Evolutionary conservation across 139 green algal species (phyloP).

Genomic region (Chlamydomonas sp.): DNA sequence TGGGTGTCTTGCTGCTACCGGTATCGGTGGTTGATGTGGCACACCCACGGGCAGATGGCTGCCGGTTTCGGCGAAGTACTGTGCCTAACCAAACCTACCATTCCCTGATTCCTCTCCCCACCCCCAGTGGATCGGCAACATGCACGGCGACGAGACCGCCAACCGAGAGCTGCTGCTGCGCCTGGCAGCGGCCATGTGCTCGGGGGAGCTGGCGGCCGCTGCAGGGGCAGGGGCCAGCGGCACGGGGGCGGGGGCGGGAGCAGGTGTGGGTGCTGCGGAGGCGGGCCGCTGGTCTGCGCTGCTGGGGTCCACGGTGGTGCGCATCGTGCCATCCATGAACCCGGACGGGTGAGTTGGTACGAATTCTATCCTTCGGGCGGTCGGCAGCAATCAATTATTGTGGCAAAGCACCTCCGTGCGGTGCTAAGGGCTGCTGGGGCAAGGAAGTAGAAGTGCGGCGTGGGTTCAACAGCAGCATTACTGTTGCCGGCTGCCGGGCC

Average conservation of each 20-base stretch:
- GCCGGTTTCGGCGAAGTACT: neutral
- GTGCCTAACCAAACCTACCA: neutral
- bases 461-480: too few species aligned
- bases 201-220: neutral
- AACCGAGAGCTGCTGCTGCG: slow-evolving; percentile 43
- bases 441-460: too few species aligned
- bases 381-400: too few species aligned
- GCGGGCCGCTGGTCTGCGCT: slow-evolving; percentile 7
- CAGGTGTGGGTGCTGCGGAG: neutral
- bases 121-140: slow-evolving; percentile 35
- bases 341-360: slow-evolving; percentile 20
- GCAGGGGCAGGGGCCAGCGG: neutral
- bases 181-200: slow-evolving; percentile 1
- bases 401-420: too few species aligned
- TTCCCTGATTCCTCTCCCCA: neutral
- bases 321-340: slow-evolving; percentile 43
- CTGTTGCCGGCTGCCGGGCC: too few species aligned
- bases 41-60: too few species aligned
- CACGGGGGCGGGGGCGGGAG: neutral
- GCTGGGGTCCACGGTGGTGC: slow-evolving; percentile 12
- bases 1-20: too few species aligned
- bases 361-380: too few species aligned
- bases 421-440: too few species aligned
- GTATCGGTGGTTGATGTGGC: too few species aligned
- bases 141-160: slow-evolving; percentile 48